A percentile compares a stretch with the other conserved stretches of the same genome.
phyloP scores from a whole-genome alignment of 2,329 filamentous ascomycete genomes.

The Fusarium redolens region DNA sequence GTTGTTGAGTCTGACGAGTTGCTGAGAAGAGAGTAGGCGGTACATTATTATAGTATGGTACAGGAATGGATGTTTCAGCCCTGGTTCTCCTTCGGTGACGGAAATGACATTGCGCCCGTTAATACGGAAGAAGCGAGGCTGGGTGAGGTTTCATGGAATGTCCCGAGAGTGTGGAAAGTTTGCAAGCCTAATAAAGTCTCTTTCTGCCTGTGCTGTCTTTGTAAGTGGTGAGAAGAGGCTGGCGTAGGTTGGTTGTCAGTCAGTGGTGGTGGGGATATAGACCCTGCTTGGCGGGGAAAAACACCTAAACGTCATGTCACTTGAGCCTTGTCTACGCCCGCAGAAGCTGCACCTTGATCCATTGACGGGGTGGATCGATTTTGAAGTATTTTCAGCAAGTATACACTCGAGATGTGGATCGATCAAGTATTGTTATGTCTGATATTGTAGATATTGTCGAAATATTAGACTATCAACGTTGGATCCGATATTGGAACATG shows the following conservation, averaged over 20 bases:
- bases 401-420: background rate
- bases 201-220: background rate
- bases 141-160: constrained; percentile 25
- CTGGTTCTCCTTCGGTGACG: background rate
- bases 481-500: constrained; percentile 19
- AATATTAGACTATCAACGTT: background rate
- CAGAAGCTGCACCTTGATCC: constrained; percentile 41
- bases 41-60: background rate
- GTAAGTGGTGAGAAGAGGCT: constrained; percentile 4
- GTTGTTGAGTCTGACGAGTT: background rate
- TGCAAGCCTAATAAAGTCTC: background rate
- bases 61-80: constrained; percentile 19
- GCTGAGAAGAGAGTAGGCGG: background rate
- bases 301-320: constrained; percentile 28
- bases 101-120: constrained; percentile 12
- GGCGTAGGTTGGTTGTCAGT: background rate
- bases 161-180: constrained; percentile 33
- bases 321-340: constrained; percentile 37
- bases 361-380: constrained; percentile 31
- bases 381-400: background rate
- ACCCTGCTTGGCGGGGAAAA: constrained; percentile 27
- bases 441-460: background rate
- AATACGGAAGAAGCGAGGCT: background rate
- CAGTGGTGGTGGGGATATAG: constrained; percentile 16
- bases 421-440: background rate